Evolutionary conservation across 225 moss, liverwort and hornwort species (phyloP).

Genomic region (Polytrichum formosum): DNA sequence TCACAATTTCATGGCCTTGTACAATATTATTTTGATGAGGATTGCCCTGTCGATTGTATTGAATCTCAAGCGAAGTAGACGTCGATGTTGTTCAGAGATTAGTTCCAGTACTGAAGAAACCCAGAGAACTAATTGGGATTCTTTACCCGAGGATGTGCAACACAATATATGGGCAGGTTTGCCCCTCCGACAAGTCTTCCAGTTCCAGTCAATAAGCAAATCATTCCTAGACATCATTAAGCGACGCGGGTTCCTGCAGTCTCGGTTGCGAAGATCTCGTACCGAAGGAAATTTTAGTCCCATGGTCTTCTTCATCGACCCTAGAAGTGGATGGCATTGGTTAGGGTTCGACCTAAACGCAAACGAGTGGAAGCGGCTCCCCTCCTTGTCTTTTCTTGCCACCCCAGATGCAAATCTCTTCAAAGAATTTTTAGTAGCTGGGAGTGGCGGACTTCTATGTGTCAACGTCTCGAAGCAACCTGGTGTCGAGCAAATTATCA

Average conservation of each 20-base stretch:
- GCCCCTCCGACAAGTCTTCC: background rate
- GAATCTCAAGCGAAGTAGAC: no score
- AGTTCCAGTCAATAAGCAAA: background rate
- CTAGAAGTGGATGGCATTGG: conserved; percentile 11
- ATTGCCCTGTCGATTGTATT: no score
- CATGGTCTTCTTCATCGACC: conserved; percentile 12
- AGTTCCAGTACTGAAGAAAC: no score
- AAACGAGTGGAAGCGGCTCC: conserved; percentile 19
- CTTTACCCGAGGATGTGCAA: no score
- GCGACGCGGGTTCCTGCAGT: conserved; percentile 2
- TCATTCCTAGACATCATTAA: background rate
- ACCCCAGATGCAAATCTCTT: conserved; percentile 18
- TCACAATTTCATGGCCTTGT: no score
- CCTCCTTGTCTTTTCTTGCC: conserved; percentile 12
- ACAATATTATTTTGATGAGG: no score
- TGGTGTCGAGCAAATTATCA: conserved; percentile 6
- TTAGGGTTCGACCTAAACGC: conserved; percentile 11
- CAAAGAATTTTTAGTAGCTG: conserved; percentile 26
- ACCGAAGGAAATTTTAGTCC: conserved; percentile 12
- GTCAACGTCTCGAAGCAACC: conserved; percentile 11
- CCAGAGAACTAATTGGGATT: no score
- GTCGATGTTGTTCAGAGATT: no score
- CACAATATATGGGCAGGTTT: background rate
- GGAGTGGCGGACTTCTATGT: conserved; percentile 13
- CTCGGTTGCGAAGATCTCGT: background rate